Base-by-base conservation (phyloP, 2,329 filamentous ascomycete species). In the Gliomastix tumulicola region DNA sequence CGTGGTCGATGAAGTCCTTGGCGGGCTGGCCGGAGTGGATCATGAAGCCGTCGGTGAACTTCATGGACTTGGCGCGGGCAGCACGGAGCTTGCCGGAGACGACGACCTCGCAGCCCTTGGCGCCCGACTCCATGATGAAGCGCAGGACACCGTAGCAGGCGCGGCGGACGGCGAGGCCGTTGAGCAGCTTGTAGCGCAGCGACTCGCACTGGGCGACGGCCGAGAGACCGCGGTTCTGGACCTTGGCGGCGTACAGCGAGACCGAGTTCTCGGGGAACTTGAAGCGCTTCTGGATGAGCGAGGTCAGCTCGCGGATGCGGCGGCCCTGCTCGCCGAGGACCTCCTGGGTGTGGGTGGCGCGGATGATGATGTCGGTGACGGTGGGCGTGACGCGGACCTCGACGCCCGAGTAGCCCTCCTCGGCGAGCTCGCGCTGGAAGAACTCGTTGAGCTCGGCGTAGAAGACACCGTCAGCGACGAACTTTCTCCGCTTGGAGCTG, bases 11-110 rank as follows among this genome's bases (percentile, higher is more conserved):
- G 78, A 98, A 98, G 76, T 98, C 92, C 75, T 94, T 90, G 63
- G 90, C 92, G 63, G 92, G 92, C 71, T 98, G 92, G 74, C 92
- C 92, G 62, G 92, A 98, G 87, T 98, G 92, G 75, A 98, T 98
- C 92, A 98, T 98, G 88, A 98, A 98, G 68, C 92, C 92, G 71
- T 98, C 89, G 71, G 92, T 98, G 84, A 98, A 98, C 84, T 98
- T 98, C 92, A 98, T 98, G 76, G 80, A 88, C 88, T 98, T 98
- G 72, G 92, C 92, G 79, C 92, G 88, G 62, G 92, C 92, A 68
- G 92, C 92, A 65, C 92, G 84, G 58, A 98, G 86, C 84, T 98
- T 98, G 70, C 92, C 92, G 56, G 88, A 96, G 55, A 98, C 92
- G 65, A 98, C 92, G 53, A 98, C 92, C 78, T 98, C 92, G 69